Evolutionary conservation across 2,329 filamentous ascomycete species (phyloP).

Genomic region (Ascochyta lentis): DNA sequence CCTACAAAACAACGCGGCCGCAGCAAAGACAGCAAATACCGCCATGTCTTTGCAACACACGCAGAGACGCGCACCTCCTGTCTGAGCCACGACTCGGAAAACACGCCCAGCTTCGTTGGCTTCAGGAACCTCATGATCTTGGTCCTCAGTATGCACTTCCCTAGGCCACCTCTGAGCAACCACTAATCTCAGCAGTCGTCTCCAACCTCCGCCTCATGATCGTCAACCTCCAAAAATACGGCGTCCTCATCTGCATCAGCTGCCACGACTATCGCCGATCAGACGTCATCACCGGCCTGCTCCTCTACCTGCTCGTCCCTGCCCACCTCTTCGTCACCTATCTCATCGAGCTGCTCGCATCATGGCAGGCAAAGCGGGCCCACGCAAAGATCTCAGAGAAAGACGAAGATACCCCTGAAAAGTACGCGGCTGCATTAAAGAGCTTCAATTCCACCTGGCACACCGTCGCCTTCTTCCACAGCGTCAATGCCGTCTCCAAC

Average conservation of each 20-base stretch:
- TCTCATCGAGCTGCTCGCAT: constrained; percentile 83
- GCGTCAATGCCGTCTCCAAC: constrained; percentile 81
- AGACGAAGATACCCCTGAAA: constrained; percentile 58
- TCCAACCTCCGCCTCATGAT: constrained; percentile 94
- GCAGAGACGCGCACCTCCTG: constrained; percentile 74
- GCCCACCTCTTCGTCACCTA: constrained; percentile 91
- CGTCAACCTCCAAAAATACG: constrained; percentile 98
- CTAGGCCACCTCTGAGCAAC: background rate
- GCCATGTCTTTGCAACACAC: constrained; percentile 90
- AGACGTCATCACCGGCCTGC: constrained; percentile 76
- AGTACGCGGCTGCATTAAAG: constrained; percentile 65
- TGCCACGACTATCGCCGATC: constrained; percentile 86
- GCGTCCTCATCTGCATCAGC: constrained; percentile 87
- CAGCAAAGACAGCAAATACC: constrained; percentile 69
- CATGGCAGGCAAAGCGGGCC: constrained; percentile 75
- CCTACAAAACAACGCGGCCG: constrained; percentile 2
- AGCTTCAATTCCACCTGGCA: constrained; percentile 79
- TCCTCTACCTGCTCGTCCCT: constrained; percentile 86
- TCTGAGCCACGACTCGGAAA: constrained; percentile 80
- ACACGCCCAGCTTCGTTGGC: constrained; percentile 83
- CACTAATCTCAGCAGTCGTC: constrained; percentile 67
- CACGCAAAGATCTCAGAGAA: constrained; percentile 61
- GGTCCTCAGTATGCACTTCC: constrained; percentile 71
- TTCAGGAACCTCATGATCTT: constrained; percentile 97
- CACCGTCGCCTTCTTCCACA: constrained; percentile 79